Conservation (phyloP, 768 basidiomycete genomes). For the Suillus paluster region DNA sequence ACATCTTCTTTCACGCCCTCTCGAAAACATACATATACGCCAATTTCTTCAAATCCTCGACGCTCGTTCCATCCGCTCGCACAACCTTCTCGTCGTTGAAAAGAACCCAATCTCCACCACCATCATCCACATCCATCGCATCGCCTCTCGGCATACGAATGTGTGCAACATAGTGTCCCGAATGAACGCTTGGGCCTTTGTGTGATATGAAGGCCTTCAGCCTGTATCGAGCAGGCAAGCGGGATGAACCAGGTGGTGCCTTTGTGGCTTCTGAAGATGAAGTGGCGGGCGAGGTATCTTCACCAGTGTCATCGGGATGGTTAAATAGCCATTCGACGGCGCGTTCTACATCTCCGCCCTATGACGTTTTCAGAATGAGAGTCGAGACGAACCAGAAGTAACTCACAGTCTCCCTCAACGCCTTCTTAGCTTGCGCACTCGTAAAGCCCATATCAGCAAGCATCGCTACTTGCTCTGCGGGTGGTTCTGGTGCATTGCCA, state of each 20-base stretch:
- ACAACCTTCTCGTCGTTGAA: constrained; percentile 99
- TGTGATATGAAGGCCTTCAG: constrained; percentile 97
- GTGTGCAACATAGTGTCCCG: constrained; percentile 92
- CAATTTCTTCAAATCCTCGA: constrained; percentile 76
- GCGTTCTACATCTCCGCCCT: constrained; percentile 79
- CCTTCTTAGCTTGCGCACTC: constrained; percentile 79
- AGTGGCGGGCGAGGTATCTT: constrained; percentile 43
- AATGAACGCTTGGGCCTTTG: constrained; percentile 95
- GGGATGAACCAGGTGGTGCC: constrained; percentile 53
- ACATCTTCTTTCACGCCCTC: constrained; percentile 28
- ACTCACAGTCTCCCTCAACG: constrained; percentile 83
- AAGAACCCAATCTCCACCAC: constrained; percentile 73
- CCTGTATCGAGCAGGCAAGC: constrained; percentile 74
- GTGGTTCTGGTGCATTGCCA: constrained; percentile 54
- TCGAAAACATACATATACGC: constrained; percentile 97
- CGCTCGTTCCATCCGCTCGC: constrained; percentile 81
- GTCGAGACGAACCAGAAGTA: not conserved
- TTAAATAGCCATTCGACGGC: constrained; percentile 97
- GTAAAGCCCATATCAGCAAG: constrained; percentile 95
- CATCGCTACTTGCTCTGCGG: constrained; percentile 70
- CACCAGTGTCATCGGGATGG: constrained; percentile 86
- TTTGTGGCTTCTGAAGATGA: constrained; percentile 22
- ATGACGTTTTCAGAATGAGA: not conserved
- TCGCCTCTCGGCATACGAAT: constrained; percentile 41
- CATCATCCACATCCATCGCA: constrained; percentile 34